Evolutionary conservation across 2,329 filamentous ascomycete species (phyloP).

Genomic region (Endocalyx cinctus): DNA sequence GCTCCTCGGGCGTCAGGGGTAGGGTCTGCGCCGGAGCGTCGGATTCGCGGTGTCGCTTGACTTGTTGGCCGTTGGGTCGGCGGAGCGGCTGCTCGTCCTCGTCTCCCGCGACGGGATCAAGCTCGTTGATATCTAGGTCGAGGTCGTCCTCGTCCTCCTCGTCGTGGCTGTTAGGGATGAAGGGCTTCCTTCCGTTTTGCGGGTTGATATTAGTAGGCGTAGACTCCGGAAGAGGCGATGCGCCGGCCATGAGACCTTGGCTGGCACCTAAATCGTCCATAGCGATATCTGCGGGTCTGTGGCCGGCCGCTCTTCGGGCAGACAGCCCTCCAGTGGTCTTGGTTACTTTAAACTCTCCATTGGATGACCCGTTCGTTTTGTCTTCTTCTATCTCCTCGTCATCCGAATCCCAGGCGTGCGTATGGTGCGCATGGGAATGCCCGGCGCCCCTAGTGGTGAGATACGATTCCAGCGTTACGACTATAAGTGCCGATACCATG

Average conservation of each 20-base stretch:
- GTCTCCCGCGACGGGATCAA: slow-evolving; percentile 37
- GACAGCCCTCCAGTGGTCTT: no score
- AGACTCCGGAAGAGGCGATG: slow-evolving; percentile 54
- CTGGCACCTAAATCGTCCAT: slow-evolving; percentile 47
- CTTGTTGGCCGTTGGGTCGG: slow-evolving; percentile 12
- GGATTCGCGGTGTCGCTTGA: slow-evolving; percentile 19
- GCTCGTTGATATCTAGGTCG: slow-evolving; percentile 57
- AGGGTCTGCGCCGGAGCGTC: slow-evolving; percentile 22
- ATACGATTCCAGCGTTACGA: slow-evolving; percentile 84
- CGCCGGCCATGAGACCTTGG: slow-evolving; percentile 53
- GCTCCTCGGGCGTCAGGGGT: slow-evolving; percentile 47
- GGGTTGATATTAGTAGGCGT: slow-evolving; percentile 34
- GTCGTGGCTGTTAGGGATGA: slow-evolving; percentile 14
- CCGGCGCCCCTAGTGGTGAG: slow-evolving; percentile 67
- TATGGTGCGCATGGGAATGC: slow-evolving; percentile 55
- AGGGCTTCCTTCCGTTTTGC: slow-evolving; percentile 12
- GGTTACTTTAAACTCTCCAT: no score
- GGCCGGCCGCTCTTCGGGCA: slow-evolving; percentile 31
- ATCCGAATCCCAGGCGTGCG: slow-evolving; percentile 44
- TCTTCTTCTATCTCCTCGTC: slow-evolving; percentile 31
- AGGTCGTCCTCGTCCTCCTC: slow-evolving; percentile 42
- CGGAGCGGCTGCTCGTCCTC: slow-evolving; percentile 26
- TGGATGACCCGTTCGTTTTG: slow-evolving; percentile 19
- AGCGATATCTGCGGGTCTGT: slow-evolving; percentile 44
- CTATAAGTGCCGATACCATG: slow-evolving; percentile 75